Percentiles rank a stretch among this genome's conserved stretches.
Conservation (phyloP, 768 basidiomycete genomes). For the Rhizopogon vinicolor region DNA sequence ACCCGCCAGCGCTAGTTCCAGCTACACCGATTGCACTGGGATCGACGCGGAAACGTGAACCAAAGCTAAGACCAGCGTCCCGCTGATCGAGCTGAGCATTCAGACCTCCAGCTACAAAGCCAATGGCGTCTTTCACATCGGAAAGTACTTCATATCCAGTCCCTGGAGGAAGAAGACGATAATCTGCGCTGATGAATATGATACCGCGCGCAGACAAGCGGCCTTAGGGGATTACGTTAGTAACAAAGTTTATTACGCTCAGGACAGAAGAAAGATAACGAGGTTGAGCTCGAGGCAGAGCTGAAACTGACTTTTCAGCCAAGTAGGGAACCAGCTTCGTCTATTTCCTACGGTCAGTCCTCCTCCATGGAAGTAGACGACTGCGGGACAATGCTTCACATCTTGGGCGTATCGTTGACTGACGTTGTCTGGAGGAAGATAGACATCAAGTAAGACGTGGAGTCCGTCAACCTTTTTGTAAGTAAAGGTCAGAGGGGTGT, state of each 20-base stretch:
- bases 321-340: slow-evolving; percentile 59
- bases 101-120: slow-evolving; percentile 33
- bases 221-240: slow-evolving; percentile 26
- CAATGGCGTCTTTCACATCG: slow-evolving; percentile 55
- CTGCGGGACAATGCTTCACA: slow-evolving; percentile 13
- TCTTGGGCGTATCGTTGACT: background rate
- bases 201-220: slow-evolving; percentile 44
- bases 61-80: background rate
- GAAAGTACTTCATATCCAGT: slow-evolving; percentile 54
- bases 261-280: background rate
- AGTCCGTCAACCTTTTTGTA: slow-evolving; percentile 30
- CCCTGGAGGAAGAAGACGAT: slow-evolving; percentile 46
- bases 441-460: slow-evolving; percentile 30
- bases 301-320: slow-evolving; percentile 50
- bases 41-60: slow-evolving; percentile 35
- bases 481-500: slow-evolving; percentile 22
- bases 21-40: slow-evolving; percentile 41
- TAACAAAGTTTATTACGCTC: background rate
- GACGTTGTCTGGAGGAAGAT: slow-evolving; percentile 14
- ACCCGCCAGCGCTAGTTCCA: slow-evolving; percentile 58
- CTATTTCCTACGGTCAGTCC: slow-evolving; percentile 58
- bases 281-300: background rate
- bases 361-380: slow-evolving; percentile 47
- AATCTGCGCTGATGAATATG: slow-evolving; percentile 60
- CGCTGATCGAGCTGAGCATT: slow-evolving; percentile 9